These are phyloP conservation scores for Fusarium scirpi DNA, from an alignment of 2,329 filamentous ascomycete species.

Conservation along the genomic window DNA sequence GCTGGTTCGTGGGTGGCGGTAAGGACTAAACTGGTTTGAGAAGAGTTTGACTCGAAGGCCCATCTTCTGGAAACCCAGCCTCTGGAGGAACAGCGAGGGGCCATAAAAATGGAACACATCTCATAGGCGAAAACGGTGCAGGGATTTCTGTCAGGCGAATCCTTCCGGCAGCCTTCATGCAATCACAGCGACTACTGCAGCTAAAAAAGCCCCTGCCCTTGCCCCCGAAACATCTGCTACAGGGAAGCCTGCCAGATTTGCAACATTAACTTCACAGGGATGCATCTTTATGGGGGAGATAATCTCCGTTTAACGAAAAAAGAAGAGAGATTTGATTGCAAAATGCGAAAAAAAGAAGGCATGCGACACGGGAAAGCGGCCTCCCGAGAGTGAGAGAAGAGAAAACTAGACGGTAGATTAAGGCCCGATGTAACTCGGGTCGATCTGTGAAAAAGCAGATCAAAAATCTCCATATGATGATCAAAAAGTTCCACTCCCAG, in stretches of 20 bases:
- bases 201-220: neutral
- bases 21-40: neutral
- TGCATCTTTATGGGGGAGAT: neutral
- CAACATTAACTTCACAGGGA: neutral
- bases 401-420: neutral
- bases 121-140: neutral
- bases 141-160: neutral
- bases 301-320: neutral
- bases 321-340: neutral
- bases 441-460: neutral
- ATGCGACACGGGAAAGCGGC: neutral
- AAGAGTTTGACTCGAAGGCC: neutral
- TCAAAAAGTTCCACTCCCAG: neutral
- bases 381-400: neutral
- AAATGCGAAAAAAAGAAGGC: neutral
- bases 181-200: neutral
- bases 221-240: neutral
- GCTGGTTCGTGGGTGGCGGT: neutral
- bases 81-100: neutral
- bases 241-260: neutral
- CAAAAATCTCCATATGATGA: neutral
- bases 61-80: neutral
- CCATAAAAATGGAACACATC: neutral
- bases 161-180: neutral
- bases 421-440: neutral